Base-by-base conservation (phyloP, 2,329 filamentous ascomycete genomes). In the Nothophaeocryptopus gaeumannii region DNA sequence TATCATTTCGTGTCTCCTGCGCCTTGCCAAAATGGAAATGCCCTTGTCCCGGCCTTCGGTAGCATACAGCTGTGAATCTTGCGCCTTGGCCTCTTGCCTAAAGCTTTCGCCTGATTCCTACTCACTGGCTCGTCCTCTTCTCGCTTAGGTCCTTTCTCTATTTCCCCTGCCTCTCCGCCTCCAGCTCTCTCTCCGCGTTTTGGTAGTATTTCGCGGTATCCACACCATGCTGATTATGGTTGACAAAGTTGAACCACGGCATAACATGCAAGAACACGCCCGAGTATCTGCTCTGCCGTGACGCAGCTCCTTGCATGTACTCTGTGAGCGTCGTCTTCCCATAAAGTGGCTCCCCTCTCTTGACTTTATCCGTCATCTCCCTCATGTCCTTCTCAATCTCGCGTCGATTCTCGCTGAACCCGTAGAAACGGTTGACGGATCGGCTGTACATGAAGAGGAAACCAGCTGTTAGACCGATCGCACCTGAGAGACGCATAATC, bases 151-250 rank as follows among this genome's bases (percentile, higher is more conserved):
- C 20, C 20, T 26, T 11, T 40, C 20, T 12, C 30, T 26, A 36
- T 46, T 52, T 58, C 16, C 59, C 67, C 54, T 68, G 62, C 52
- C 75, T 76, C 77, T 95, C 90, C 34, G 84, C 85, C 74, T 95
- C 93, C 64, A 99, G 74, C 72, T 99, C 93, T 70, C 85, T 79
- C 78, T 99, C 93, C 7, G 93, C 93, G 71, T 95, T 89, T 69
- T 86, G 85, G 74, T 95, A 99, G 77, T 99, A 99, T 77, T 99
- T 99, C 58, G 92, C 90, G 30, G 93, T 99, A 70, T 99, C 93
- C 51, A 99, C 88, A 62, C 93, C 93, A 70, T 99, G 93, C 81
- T 95, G 81, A 68, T 82, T 85, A 74, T 99, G 93, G 74, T 99
- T 97, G 67, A 96, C 92, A 74, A 99, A 87, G 78, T 99, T 99